phyloP scores from a whole-genome alignment of 352 stramenopile species.

The Globisporangium apiculatum region DNA sequence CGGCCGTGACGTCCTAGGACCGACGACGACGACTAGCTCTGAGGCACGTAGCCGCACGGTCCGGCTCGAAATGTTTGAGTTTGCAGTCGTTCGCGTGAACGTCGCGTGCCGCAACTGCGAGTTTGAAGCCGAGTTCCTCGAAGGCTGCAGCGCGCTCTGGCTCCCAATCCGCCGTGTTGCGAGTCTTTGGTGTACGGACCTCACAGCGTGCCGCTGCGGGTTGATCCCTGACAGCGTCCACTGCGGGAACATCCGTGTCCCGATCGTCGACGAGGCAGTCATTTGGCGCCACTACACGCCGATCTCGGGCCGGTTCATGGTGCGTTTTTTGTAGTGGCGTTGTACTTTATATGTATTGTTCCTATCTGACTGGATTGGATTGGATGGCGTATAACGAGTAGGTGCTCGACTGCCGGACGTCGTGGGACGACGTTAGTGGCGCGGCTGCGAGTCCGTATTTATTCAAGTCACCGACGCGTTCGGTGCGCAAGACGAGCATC shows the following conservation, averaged over 20 bases:
- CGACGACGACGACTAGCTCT: neutral
- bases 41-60: slow-evolving; percentile 21
- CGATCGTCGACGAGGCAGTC: slow-evolving; percentile 63
- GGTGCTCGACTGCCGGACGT: slow-evolving; percentile 23
- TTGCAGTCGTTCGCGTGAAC: slow-evolving; percentile 50
- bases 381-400: slow-evolving; percentile 1
- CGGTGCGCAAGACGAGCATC: slow-evolving; percentile 26
- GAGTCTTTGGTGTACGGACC: slow-evolving; percentile 23
- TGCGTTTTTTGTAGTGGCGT: slow-evolving; percentile 9
- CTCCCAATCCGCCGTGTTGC: slow-evolving; percentile 51
- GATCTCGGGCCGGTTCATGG: slow-evolving; percentile 68
- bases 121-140: slow-evolving; percentile 73
- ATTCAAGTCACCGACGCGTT: slow-evolving; percentile 19
- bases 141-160: slow-evolving; percentile 63
- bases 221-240: slow-evolving; percentile 75
- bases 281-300: slow-evolving; percentile 70
- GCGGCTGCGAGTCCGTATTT: slow-evolving; percentile 11
- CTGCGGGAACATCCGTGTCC: slow-evolving; percentile 51
- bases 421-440: slow-evolving; percentile 10
- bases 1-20: slow-evolving; percentile 22
- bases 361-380: neutral
- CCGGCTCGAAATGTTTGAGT: slow-evolving; percentile 60
- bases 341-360: neutral
- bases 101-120: slow-evolving; percentile 61
- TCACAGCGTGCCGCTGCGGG: slow-evolving; percentile 55